A percentile compares a stretch with the other conserved stretches of the same genome.
phyloP scores from a whole-genome alignment of 768 basidiomycete species.

The Suillus subluteus region DNA sequence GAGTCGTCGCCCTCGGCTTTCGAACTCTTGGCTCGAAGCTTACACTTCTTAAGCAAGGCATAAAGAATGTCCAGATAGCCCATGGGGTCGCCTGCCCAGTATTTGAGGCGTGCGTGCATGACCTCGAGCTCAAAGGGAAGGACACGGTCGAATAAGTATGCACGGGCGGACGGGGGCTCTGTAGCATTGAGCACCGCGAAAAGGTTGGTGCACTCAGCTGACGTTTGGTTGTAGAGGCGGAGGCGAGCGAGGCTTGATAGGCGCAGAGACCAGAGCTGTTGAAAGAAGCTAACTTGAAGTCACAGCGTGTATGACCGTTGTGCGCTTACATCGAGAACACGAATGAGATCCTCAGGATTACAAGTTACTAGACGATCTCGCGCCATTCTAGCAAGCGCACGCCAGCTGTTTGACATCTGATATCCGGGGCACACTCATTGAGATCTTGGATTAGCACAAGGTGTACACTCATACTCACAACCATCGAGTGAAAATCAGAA shows the following conservation, averaged over 20 bases:
- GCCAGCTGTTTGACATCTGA: conserved; percentile 90
- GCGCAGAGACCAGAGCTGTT: conserved; percentile 83
- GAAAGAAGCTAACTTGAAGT: neutral
- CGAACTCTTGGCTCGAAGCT: conserved; percentile 23
- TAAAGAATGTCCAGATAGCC: conserved; percentile 77
- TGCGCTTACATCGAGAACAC: conserved; percentile 66
- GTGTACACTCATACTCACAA: conserved; percentile 57
- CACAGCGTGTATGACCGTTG: neutral
- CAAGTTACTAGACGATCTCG: conserved; percentile 74
- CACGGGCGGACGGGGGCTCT: conserved; percentile 53
- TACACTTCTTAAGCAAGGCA: conserved; percentile 65
- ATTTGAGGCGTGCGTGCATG: conserved; percentile 72
- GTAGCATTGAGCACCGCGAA: conserved; percentile 70
- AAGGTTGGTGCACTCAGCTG: conserved; percentile 81
- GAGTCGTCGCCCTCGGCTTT: conserved; percentile 18
- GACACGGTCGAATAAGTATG: conserved; percentile 51
- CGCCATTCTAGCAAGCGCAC: conserved; percentile 83
- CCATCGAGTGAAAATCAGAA: conserved; percentile 75
- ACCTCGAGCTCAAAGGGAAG: conserved; percentile 60
- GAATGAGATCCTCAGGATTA: conserved; percentile 66
- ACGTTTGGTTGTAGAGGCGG: conserved; percentile 85
- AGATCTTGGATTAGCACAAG: conserved; percentile 21
- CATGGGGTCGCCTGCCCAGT: conserved; percentile 83
- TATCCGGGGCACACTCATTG: conserved; percentile 19
- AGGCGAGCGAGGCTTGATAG: conserved; percentile 78